phyloP scores from a whole-genome alignment of 2,329 filamentous ascomycete genomes.

The Colletotrichum falcatum region DNA sequence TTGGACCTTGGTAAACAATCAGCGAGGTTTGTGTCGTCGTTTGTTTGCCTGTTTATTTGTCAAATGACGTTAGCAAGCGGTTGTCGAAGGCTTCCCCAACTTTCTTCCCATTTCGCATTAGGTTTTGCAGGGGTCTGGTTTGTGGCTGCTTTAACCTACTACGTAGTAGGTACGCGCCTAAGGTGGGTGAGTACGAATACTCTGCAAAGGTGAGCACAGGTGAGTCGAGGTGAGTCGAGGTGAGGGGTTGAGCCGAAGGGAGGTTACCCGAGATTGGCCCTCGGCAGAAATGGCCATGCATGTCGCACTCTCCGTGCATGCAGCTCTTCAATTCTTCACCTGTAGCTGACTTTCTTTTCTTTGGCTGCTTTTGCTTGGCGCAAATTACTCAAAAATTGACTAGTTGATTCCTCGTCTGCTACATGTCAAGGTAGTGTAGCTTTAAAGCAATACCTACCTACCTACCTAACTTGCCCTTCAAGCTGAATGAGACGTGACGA shows the following conservation, averaged over 20 bases:
- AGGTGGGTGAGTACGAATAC: too few species aligned
- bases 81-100: slow-evolving; percentile 25
- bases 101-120: neutral
- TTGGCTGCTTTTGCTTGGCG: neutral
- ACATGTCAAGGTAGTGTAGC: neutral
- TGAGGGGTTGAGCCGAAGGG: neutral
- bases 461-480: neutral
- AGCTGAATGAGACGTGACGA: neutral
- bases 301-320: neutral
- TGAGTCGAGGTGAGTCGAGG: neutral
- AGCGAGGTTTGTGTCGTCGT: neutral
- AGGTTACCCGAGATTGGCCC: neutral
- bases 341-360: neutral
- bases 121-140: neutral
- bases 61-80: neutral
- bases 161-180: too few species aligned
- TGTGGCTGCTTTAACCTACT: neutral
- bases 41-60: neutral
- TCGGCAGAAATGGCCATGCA: too few species aligned
- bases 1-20: slow-evolving; percentile 27
- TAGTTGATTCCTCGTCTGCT: neutral
- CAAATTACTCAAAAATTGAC: neutral
- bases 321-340: neutral
- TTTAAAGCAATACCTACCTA: neutral
- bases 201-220: too few species aligned